These are phyloP conservation scores for Ganoderma sinense DNA, from an alignment of 1,284 basidiomycete genomes.

Conservation along the genomic window DNA sequence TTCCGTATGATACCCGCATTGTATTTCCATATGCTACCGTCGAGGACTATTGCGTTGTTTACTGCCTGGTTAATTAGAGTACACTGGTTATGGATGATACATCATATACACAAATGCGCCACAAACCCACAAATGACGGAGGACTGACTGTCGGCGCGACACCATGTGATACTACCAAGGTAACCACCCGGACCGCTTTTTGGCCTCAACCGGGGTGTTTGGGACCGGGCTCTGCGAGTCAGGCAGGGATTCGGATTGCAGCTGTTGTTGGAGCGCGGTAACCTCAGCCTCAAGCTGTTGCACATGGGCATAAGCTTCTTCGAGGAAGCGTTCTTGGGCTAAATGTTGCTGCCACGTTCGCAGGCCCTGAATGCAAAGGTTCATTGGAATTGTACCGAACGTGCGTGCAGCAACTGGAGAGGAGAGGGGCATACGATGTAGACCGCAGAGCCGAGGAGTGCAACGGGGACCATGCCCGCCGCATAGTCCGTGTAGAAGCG, in stretches of 20 bases:
- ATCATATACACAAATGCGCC: slow-evolving; percentile 5
- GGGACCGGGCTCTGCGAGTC: not conserved
- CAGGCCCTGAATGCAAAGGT: slow-evolving; percentile 55
- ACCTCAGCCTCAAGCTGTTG: slow-evolving; percentile 67
- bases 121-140: not conserved
- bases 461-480: slow-evolving; percentile 80
- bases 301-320: slow-evolving; percentile 62
- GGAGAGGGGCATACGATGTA: slow-evolving; percentile 63
- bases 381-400: slow-evolving; percentile 7
- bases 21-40: slow-evolving; percentile 20
- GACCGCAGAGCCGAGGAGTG: slow-evolving; percentile 77
- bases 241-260: slow-evolving; percentile 1
- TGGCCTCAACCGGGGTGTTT: slow-evolving; percentile 9
- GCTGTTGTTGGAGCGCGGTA: slow-evolving; percentile 41
- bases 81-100: slow-evolving; percentile 15
- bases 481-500: slow-evolving; percentile 71
- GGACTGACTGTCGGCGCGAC: not conserved
- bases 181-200: slow-evolving; percentile 23
- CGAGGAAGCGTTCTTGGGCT: slow-evolving; percentile 74
- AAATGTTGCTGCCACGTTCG: slow-evolving; percentile 67
- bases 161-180: slow-evolving; percentile 18
- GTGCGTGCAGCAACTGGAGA: slow-evolving; percentile 9
- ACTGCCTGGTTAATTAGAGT: slow-evolving; percentile 19
- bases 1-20: slow-evolving; percentile 21
- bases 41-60: slow-evolving; percentile 20